Evolutionary conservation across 2,329 filamentous ascomycete species (phyloP).

Genomic region (Sclerotinia subarctica): DNA sequence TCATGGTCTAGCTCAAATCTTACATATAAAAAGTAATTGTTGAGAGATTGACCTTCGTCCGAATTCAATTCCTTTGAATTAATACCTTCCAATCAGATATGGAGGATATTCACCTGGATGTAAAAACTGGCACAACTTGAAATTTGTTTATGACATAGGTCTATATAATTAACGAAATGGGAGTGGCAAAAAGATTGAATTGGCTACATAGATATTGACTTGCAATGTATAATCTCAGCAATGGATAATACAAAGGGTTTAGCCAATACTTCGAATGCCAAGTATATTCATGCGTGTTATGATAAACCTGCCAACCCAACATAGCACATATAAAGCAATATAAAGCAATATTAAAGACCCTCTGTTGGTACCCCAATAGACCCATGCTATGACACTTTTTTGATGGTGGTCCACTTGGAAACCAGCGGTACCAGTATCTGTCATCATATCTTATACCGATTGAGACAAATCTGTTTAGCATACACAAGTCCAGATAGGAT

Average conservation of each 20-base stretch:
- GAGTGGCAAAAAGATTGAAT: not conserved
- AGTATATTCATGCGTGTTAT: not conserved
- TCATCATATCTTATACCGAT: no score
- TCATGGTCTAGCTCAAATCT: not conserved
- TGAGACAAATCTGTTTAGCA: not conserved
- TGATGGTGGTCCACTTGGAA: not conserved
- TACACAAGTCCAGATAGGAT: not conserved
- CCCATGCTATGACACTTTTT: not conserved
- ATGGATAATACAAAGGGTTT: not conserved
- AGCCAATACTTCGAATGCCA: not conserved
- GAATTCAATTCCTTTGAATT: not conserved
- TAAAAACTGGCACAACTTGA: not conserved
- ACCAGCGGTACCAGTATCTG: not conserved
- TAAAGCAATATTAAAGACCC: not conserved
- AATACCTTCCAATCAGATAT: not conserved
- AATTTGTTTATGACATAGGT: not conserved
- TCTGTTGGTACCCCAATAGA: not conserved
- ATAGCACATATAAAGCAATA: not conserved
- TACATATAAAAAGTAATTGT: not conserved
- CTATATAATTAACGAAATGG: not conserved
- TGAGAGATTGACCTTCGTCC: not conserved
- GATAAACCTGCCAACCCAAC: not conserved
- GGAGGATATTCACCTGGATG: not conserved
- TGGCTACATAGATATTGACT: conserved; percentile 4
- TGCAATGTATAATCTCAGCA: not conserved